phyloP scores from a whole-genome alignment of 805 yeast genomes.

The Candida sonorensis region DNA sequence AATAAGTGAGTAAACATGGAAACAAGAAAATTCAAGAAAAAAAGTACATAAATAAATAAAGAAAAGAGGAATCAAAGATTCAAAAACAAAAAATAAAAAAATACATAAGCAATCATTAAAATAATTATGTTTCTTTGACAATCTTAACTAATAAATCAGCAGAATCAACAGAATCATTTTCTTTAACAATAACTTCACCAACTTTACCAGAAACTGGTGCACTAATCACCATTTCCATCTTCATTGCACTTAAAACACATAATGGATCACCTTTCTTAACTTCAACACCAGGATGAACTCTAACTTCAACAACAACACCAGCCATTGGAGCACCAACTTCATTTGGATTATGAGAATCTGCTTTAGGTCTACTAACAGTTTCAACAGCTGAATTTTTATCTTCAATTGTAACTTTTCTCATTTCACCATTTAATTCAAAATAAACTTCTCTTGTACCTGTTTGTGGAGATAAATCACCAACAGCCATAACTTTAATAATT shows the following conservation, averaged over 20 bases:
- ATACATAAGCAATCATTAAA: not conserved
- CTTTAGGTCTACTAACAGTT: conserved; percentile 82
- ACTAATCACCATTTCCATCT: conserved; percentile 98
- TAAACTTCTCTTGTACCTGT: conserved; percentile 94
- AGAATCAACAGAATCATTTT: conserved; percentile 95
- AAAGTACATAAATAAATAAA: not conserved
- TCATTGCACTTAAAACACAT: conserved; percentile 95
- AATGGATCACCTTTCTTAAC: conserved; percentile 96
- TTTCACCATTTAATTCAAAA: conserved; percentile 97
- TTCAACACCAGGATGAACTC: conserved; percentile 78
- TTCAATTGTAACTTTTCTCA: conserved; percentile 88
- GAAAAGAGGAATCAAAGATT: not conserved
- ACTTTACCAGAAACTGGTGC: conserved; percentile 87
- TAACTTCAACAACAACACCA: conserved; percentile 93
- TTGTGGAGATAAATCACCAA: conserved; percentile 78
- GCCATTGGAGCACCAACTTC: conserved; percentile 99
- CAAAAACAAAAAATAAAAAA: not conserved
- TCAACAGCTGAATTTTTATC: conserved; percentile 86
- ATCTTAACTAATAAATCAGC: conserved; percentile 75
- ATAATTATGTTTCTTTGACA: conserved; percentile 25
- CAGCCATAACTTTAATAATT: conserved; percentile 84
- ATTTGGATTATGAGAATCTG: conserved; percentile 76
- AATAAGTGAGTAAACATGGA: not conserved
- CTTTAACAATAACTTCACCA: conserved; percentile 68
- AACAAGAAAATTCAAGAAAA: not conserved